Evolutionary conservation across 2,329 filamentous ascomycete genomes (phyloP), one percentile per base, ranked within the genome.

Genomic region (Penicillium sp.): DNA sequence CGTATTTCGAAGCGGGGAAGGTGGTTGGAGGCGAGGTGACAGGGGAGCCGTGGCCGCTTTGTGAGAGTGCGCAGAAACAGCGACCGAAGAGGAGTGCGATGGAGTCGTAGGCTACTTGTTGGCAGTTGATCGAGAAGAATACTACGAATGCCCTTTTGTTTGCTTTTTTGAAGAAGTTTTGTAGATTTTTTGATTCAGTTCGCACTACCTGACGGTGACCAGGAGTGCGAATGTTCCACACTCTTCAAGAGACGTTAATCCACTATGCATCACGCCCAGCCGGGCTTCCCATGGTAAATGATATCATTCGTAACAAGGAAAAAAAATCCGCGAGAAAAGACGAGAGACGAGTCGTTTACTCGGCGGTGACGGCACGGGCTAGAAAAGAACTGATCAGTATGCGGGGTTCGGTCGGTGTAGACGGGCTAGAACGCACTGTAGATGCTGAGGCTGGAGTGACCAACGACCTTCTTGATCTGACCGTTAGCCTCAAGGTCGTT

Each of bases 401-500:
- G 18, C 9, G 5, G 14, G 5, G 2, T 31, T 13, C n/a, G 9
- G 10, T 2, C 8, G 10, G 7, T 6, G 3, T 18, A 16, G 18
- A 16, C 22, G 2, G 5, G 46, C 11, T 43, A 31, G 46, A 63
- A 86, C 86, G 68, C 82, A 89, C 86, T 99, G 90, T 97, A 99
- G 84, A 99, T 96, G 86, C 89, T 91, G 86, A 96, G 88, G 85
- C 92, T 94, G 84, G 88, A 93, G 87, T 99, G 95, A 69, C 86
- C 86, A 68, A 97, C 91, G 72, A 99, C 86, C 81, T 95, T 93
- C 88, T 94, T 96, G 85, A 99, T 99, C 81, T 91, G 86, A 72
- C 93, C 94, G 87, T 92, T 94, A 86, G 95, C 91, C 88, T 97
- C 93, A 71, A 97, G 86, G 77, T 97, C 93, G 77, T 83, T 83